These are phyloP conservation scores for Thermoascus crustaceus DNA, from an alignment of 2,329 filamentous ascomycete species.

Conservation along the genomic window DNA sequence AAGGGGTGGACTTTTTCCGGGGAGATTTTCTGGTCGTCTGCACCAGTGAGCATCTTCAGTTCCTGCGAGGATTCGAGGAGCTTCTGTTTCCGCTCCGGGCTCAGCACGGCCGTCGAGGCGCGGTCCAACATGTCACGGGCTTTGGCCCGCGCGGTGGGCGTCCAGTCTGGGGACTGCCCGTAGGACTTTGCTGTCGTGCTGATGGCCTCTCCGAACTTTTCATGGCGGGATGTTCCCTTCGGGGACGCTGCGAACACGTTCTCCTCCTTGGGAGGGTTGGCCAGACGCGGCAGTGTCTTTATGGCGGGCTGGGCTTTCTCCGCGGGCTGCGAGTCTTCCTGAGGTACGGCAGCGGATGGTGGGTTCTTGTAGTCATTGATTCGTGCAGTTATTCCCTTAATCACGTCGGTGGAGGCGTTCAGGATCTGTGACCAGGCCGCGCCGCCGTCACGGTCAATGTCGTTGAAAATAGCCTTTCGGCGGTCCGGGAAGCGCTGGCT, in stretches of 20 bases:
- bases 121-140: slow-evolving; percentile 31
- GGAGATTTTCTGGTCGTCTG: slow-evolving; percentile 20
- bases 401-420: slow-evolving; percentile 57
- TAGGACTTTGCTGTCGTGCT: slow-evolving; percentile 39
- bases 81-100: slow-evolving; percentile 32
- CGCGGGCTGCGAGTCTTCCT: slow-evolving; percentile 32
- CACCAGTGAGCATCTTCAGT: slow-evolving; percentile 27
- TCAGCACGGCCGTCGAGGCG: slow-evolving; percentile 32
- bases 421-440: slow-evolving; percentile 76
- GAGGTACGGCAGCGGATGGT: slow-evolving; percentile 21
- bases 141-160: slow-evolving; percentile 30
- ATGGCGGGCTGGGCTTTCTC: slow-evolving; percentile 34
- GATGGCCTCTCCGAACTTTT: slow-evolving; percentile 34
- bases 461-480: slow-evolving; percentile 72
- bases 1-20: slow-evolving; percentile 44
- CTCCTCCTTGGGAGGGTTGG: slow-evolving; percentile 41
- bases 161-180: slow-evolving; percentile 39
- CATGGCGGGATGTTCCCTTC: slow-evolving; percentile 26
- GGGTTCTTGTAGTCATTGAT: slow-evolving; percentile 55
- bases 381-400: slow-evolving; percentile 59
- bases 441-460: slow-evolving; percentile 74
- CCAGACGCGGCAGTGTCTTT: slow-evolving; percentile 43
- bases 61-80: slow-evolving; percentile 30
- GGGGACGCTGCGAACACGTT: slow-evolving; percentile 40
- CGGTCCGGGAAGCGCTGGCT: slow-evolving; percentile 65